Percentiles rank a stretch among this genome's conserved stretches.
phyloP scores from a whole-genome alignment of 495 filamentous ascomycete genomes.

The Hyaloscypha hepaticicola region DNA sequence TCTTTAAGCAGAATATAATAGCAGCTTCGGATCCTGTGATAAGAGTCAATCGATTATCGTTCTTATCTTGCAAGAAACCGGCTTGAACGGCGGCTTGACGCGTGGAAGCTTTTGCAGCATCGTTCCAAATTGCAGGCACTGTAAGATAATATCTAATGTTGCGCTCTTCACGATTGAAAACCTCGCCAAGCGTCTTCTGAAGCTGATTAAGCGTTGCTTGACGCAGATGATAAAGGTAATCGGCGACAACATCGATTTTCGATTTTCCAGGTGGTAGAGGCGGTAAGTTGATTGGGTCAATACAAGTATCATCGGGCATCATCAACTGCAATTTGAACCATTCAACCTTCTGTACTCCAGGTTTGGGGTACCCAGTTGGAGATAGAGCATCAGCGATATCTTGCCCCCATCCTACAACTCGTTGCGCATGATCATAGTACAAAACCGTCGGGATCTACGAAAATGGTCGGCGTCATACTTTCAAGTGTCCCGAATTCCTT shows the following conservation, averaged over 20 bases:
- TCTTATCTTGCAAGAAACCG: conserved; percentile 71
- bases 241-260: conserved; percentile 73
- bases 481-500: not conserved
- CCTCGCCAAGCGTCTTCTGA: conserved; percentile 74
- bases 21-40: conserved; percentile 73
- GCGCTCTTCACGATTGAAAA: conserved; percentile 72
- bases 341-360: conserved; percentile 73
- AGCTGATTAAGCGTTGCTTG: conserved; percentile 71
- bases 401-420: conserved; percentile 74
- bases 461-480: conserved; percentile 23
- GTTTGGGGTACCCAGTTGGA: conserved; percentile 72
- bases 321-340: conserved; percentile 81
- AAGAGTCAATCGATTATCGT: conserved; percentile 70
- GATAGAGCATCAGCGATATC: conserved; percentile 74
- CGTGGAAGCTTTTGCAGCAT: conserved; percentile 71
- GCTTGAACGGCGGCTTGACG: conserved; percentile 71
- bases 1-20: conserved; percentile 72
- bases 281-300: conserved; percentile 75
- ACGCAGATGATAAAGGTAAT: conserved; percentile 74
- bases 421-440: conserved; percentile 75
- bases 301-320: conserved; percentile 75
- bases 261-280: conserved; percentile 76
- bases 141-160: conserved; percentile 74
- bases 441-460: conserved; percentile 75
- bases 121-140: conserved; percentile 76